These are phyloP conservation scores for Protoeuglena noctilucae DNA, from an alignment of 139 green algal genomes.

Conservation along the genomic window DNA sequence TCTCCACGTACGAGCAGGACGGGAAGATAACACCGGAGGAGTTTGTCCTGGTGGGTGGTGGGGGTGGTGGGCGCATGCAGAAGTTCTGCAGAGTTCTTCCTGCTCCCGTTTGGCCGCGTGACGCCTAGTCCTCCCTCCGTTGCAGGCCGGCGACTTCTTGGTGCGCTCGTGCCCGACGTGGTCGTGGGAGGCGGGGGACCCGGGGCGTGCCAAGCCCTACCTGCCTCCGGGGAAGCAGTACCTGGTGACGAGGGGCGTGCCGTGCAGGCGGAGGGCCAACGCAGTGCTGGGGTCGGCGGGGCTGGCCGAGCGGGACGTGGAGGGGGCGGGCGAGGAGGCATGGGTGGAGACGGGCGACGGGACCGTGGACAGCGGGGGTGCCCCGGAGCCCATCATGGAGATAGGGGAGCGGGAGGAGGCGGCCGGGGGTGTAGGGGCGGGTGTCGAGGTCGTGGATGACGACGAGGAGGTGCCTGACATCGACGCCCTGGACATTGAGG, in stretches of 20 bases:
- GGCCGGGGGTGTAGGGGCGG: background rate
- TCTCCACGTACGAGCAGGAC: too few species aligned
- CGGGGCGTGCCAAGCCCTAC: conserved; percentile 35
- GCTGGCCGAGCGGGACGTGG: background rate
- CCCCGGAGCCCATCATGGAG: too few species aligned
- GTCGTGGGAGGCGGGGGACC: conserved; percentile 59
- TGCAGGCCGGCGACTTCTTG: conserved; percentile 68
- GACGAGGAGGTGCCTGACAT: conserved; percentile 64
- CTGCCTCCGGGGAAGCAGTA: conserved; percentile 71
- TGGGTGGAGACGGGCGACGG: background rate
- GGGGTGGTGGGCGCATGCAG: too few species aligned
- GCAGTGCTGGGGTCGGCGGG: background rate
- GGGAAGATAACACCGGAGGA: too few species aligned
- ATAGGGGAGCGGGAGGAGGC: too few species aligned
- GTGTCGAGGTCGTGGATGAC: conserved; percentile 5
- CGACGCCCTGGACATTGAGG: conserved; percentile 42
- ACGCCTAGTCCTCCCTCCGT: too few species aligned
- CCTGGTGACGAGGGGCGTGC: conserved; percentile 72
- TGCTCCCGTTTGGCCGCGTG: too few species aligned
- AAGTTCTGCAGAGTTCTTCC: too few species aligned
- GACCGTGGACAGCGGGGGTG: too few species aligned
- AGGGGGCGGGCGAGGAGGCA: background rate
- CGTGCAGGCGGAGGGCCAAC: conserved; percentile 24
- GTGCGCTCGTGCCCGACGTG: conserved; percentile 68
- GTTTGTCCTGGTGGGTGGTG: too few species aligned